A percentile compares a stretch with the other conserved stretches of the same genome.
phyloP scores from a whole-genome alignment of 257 asterid species.

The Vinca minor region DNA sequence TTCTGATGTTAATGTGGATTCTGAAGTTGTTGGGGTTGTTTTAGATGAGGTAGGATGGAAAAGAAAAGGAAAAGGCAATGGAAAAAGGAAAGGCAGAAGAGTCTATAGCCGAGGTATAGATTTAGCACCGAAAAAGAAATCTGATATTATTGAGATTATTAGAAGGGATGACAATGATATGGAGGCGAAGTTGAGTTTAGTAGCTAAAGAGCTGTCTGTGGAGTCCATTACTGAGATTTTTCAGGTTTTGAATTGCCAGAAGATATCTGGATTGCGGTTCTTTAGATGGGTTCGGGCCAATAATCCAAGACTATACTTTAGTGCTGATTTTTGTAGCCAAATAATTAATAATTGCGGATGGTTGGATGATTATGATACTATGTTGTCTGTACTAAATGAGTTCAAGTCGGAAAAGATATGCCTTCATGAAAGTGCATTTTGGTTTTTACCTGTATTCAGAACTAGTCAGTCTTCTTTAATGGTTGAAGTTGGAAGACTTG shows the following conservation, averaged over 20 bases:
- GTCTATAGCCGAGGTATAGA: neutral
- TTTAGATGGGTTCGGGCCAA: slow-evolving; percentile 50
- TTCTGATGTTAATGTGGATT: neutral
- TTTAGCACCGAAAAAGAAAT: neutral
- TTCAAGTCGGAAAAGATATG: slow-evolving; percentile 41
- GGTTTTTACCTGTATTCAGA: slow-evolving; percentile 37
- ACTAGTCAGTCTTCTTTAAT: slow-evolving; percentile 28
- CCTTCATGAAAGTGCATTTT: slow-evolving; percentile 55
- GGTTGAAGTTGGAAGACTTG: slow-evolving; percentile 33
- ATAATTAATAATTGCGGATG: slow-evolving; percentile 60
- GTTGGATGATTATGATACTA: slow-evolving; percentile 54
- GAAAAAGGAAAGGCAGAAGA: neutral
- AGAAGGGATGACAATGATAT: slow-evolving; percentile 34
- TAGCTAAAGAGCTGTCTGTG: slow-evolving; percentile 22
- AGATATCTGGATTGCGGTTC: slow-evolving; percentile 50
- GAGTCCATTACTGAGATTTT: slow-evolving; percentile 36
- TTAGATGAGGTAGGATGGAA: neutral
- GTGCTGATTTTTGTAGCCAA: slow-evolving; percentile 48
- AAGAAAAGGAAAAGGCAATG: neutral
- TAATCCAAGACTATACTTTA: slow-evolving; percentile 28
- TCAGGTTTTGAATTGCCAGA: slow-evolving; percentile 35
- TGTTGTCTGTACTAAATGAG: slow-evolving; percentile 38
- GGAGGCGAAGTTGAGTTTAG: slow-evolving; percentile 34
- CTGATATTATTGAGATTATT: slow-evolving; percentile 40
- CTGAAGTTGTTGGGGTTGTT: neutral